Percentiles rank a stretch among this genome's conserved stretches.
Conservation (phyloP, 2,329 filamentous ascomycete genomes). For the Claviceps sp. region DNA sequence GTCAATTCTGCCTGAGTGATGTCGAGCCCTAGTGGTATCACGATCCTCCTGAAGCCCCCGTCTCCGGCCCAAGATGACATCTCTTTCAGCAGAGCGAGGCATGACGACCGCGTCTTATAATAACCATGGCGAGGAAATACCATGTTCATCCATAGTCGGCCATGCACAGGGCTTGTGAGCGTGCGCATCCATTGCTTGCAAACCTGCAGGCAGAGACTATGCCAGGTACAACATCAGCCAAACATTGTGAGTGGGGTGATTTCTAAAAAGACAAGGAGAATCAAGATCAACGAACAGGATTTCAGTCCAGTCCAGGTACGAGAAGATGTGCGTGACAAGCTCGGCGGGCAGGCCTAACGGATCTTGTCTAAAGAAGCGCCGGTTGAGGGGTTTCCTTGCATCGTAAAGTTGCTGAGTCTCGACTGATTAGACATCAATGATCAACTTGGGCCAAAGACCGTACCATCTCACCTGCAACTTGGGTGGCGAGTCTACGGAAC, state of each 20-base stretch:
- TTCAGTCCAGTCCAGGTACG: conserved; percentile 19
- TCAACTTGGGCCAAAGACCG: too few species aligned
- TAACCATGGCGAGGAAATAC: conserved; percentile 9
- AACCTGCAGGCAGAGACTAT: too few species aligned
- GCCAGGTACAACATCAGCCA: too few species aligned
- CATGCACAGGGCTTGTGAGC: conserved; percentile 16
- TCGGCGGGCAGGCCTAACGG: conserved; percentile 9
- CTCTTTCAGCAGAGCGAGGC: conserved; percentile 13
- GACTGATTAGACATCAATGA: too few species aligned
- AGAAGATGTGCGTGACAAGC: too few species aligned
- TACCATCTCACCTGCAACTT: too few species aligned
- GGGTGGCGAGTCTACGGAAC: too few species aligned
- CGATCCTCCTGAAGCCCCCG: conserved; percentile 15
- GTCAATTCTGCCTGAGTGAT: conserved; percentile 18
- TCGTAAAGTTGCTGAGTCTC: too few species aligned
- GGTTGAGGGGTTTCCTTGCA: too few species aligned
- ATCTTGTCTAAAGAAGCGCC: conserved; percentile 9
- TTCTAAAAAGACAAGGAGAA: too few species aligned
- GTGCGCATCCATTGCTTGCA: conserved; percentile 19
- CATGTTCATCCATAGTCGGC: conserved; percentile 19
- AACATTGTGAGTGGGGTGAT: too few species aligned
- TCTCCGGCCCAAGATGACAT: conserved; percentile 19
- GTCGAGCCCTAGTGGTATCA: conserved; percentile 12
- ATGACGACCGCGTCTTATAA: not conserved
- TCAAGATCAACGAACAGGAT: conserved; percentile 14